Base-by-base conservation (phyloP, 495 filamentous ascomycete genomes). In the Friedmanniomyces simplex region DNA sequence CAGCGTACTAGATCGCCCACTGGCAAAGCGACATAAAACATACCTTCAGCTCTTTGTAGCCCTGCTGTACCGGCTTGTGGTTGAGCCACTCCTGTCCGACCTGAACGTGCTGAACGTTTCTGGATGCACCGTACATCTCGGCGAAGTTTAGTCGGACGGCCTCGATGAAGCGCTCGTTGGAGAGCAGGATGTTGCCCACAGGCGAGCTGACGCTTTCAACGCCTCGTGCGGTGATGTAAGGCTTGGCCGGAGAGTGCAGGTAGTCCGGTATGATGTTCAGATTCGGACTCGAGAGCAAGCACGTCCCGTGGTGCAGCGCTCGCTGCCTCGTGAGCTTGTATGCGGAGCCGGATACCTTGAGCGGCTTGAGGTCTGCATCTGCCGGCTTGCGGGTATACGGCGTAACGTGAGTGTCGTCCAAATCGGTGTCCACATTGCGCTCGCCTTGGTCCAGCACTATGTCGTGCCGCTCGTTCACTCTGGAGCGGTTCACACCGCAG, bases 191-290 rank as follows among this genome's bases (percentile, higher is more conserved):
- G 76, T 98, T 97, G 21, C 80, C 76, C 16, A 97, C 81, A 0
- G 85, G 81, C 18, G 88, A 93, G 55, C 86, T 82, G 14, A 96
- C 89, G 67, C 93, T 97, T 66, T 91, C 88, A n/a, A 96, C 89
- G 0, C 94, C 93, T 52, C 84, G 80, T 0, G 90, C 88, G 55
- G 79, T 80, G 57, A 97, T 82, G 67, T 79, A 91, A 1, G 76
- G 76, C 52, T 79, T 82, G 1, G 86, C 87, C 0, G 87, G 87
- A 54, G 87, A 88, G 36, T 78, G 76, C 54, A 98, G 67, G 58
- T 87, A 83, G 1, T 73, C 65, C 11, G 79, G 76, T 7, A 96
- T 81, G 37, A 72, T 67, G 28, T 73, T 63, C n/a, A 96, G 72
- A 63, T 89, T 83, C 5, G 80, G 80, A 11, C 84, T 86, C 45